A percentile compares a stretch with the other conserved stretches of the same genome.
These are phyloP conservation scores for Trifolium repens DNA, from an alignment of 306 rosid genomes.

Conservation along the genomic window DNA sequence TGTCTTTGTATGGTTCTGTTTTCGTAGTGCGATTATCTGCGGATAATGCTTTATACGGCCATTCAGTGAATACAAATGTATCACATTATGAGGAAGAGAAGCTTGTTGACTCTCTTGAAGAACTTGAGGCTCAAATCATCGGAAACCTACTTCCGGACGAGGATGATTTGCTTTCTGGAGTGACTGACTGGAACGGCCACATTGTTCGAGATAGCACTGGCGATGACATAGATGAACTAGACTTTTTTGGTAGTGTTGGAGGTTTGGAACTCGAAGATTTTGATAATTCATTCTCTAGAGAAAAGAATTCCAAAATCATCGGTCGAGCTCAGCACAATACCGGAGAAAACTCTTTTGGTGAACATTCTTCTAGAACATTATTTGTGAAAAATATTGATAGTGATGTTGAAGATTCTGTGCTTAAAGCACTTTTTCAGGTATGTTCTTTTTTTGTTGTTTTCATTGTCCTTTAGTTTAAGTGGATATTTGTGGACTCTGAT, in stretches of 20 bases:
- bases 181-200: conserved; percentile 28
- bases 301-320: conserved; percentile 50
- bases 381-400: conserved; percentile 64
- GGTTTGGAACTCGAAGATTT: conserved; percentile 74
- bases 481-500: background rate
- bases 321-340: conserved; percentile 26
- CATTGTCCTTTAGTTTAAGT: conserved; percentile 9
- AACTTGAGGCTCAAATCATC: conserved; percentile 49
- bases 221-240: conserved; percentile 69
- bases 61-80: conserved; percentile 41
- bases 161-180: conserved; percentile 48
- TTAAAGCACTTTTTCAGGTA: conserved; percentile 68
- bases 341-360: background rate
- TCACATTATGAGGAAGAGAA: conserved; percentile 43
- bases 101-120: conserved; percentile 48
- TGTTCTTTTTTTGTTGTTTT: background rate
- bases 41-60: conserved; percentile 43
- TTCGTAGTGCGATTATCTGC: conserved; percentile 43
- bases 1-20: conserved; percentile 29
- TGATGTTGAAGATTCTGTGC: conserved; percentile 66
- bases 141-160: conserved; percentile 46
- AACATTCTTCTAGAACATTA: conserved; percentile 64
- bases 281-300: conserved; percentile 48
- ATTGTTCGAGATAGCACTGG: conserved; percentile 11
- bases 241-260: conserved; percentile 68